Evolutionary conservation across 257 asterid species (phyloP).

Genomic region (Coffea canephora): DNA sequence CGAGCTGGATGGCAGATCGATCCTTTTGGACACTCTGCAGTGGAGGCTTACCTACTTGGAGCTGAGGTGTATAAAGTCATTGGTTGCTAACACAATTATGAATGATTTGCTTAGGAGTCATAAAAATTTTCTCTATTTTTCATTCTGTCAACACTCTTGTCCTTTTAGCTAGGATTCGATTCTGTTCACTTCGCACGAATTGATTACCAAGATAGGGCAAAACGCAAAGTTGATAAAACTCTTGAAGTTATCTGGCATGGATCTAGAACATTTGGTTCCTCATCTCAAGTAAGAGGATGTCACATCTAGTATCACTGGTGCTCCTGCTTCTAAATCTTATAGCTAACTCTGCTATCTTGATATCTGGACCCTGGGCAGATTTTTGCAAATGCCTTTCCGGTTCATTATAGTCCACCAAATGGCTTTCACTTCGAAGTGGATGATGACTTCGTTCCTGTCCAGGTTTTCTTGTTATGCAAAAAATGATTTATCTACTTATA

Average conservation of each 20-base stretch:
- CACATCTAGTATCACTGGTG: constrained; percentile 1
- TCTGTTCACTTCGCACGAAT: constrained; percentile 85
- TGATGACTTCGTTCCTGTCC: constrained; percentile 53
- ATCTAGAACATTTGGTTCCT: constrained; percentile 74
- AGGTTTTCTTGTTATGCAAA: constrained; percentile 41
- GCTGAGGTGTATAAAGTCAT: constrained; percentile 47
- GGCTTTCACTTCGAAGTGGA: constrained; percentile 74
- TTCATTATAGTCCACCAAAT: constrained; percentile 72
- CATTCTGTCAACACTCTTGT: constrained; percentile 8
- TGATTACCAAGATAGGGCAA: constrained; percentile 87
- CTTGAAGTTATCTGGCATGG: constrained; percentile 93
- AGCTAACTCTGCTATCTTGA: constrained; percentile 18
- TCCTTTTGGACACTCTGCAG: constrained; percentile 95
- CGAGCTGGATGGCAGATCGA: constrained; percentile 98
- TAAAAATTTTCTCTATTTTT: background rate
- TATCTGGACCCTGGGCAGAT: constrained; percentile 44
- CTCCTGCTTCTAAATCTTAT: constrained; percentile 7
- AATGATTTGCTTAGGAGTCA: background rate
- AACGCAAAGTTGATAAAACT: constrained; percentile 62
- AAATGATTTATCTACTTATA: constrained; percentile 6
- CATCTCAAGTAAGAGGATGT: constrained; percentile 51
- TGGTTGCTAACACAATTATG: background rate
- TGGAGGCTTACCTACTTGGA: constrained; percentile 79
- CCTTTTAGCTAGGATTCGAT: constrained; percentile 70
- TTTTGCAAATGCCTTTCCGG: constrained; percentile 77